These are phyloP conservation scores for Tolypocladium amazonense DNA, from an alignment of 2,329 filamentous ascomycete genomes.

Conservation along the genomic window DNA sequence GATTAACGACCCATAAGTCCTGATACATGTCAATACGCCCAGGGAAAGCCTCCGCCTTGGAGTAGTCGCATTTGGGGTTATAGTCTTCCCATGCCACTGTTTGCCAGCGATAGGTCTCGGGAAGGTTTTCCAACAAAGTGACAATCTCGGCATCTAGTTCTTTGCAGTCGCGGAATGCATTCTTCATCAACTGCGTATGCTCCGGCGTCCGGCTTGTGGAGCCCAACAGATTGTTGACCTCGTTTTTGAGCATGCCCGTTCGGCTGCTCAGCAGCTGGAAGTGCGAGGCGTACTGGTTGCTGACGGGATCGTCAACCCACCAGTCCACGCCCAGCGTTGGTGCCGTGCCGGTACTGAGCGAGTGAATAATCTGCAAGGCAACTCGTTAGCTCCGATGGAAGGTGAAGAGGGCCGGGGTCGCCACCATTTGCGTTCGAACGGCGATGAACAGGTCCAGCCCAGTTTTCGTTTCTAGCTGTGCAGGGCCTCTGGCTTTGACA, in stretches of 20 bases:
- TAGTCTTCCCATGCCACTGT: conserved; percentile 47
- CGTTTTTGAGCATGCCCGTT: conserved; percentile 40
- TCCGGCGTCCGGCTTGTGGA: conserved; percentile 33
- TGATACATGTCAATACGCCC: conserved; percentile 48
- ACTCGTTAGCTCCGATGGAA: neutral
- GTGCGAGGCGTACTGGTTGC: conserved; percentile 32
- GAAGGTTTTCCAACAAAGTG: conserved; percentile 37
- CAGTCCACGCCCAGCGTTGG: conserved; percentile 44
- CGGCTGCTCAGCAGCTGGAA: conserved; percentile 41
- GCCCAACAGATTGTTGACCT: conserved; percentile 39
- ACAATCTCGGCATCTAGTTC: conserved; percentile 38
- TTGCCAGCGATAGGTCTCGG: conserved; percentile 35
- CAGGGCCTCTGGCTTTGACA: conserved; percentile 43
- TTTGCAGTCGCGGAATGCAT: conserved; percentile 39
- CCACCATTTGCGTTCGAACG: conserved; percentile 48
- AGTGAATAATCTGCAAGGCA: conserved; percentile 38
- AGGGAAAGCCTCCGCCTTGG: conserved; percentile 43
- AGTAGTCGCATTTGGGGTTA: conserved; percentile 38
- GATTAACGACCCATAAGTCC: conserved; percentile 45
- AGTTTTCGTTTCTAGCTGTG: conserved; percentile 38
- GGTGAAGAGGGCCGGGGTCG: conserved; percentile 3
- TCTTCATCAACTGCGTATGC: conserved; percentile 37
- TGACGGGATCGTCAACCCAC: conserved; percentile 43
- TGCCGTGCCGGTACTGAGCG: conserved; percentile 38
- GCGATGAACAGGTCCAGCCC: conserved; percentile 46